Evolutionary conservation across 177 flowering plant genomes (phyloP).

Genomic region (Vitis hybrid): DNA sequence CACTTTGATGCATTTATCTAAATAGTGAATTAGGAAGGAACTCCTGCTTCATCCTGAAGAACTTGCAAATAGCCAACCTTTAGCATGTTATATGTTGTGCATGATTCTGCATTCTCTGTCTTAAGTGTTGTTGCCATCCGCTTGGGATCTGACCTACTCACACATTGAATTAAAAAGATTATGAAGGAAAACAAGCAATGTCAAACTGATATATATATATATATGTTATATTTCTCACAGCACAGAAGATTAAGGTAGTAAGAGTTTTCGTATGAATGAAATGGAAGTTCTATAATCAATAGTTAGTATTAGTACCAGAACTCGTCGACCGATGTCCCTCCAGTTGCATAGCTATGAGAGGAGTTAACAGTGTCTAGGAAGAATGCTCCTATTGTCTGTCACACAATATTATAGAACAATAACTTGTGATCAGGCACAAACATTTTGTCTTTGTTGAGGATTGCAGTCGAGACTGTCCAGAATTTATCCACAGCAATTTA

Average conservation of each 20-base stretch:
- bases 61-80: conserved; percentile 44
- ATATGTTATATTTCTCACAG: neutral
- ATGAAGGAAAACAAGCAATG: neutral
- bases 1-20: no score
- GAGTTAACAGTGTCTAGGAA: conserved; percentile 88
- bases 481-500: conserved; percentile 15
- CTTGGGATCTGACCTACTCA: conserved; percentile 76
- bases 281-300: neutral
- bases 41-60: neutral
- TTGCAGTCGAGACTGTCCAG: neutral
- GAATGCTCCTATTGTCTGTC: conserved; percentile 67
- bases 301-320: conserved; percentile 58
- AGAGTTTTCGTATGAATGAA: neutral
- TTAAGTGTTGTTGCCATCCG: conserved; percentile 58
- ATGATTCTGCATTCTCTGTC: conserved; percentile 81
- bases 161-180: neutral
- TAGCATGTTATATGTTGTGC: conserved; percentile 98
- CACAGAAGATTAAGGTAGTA: neutral
- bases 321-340: conserved; percentile 86
- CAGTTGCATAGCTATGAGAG: conserved; percentile 90
- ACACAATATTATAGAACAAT: conserved; percentile 2
- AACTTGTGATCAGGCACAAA: neutral
- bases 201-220: no score
- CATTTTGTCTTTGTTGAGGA: neutral
- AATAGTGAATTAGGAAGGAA: no score